A percentile compares a stretch with the other conserved stretches of the same genome.
These are phyloP conservation scores for Elasticomyces elasticus DNA, from an alignment of 495 filamentous ascomycete species.

Conservation along the genomic window DNA sequence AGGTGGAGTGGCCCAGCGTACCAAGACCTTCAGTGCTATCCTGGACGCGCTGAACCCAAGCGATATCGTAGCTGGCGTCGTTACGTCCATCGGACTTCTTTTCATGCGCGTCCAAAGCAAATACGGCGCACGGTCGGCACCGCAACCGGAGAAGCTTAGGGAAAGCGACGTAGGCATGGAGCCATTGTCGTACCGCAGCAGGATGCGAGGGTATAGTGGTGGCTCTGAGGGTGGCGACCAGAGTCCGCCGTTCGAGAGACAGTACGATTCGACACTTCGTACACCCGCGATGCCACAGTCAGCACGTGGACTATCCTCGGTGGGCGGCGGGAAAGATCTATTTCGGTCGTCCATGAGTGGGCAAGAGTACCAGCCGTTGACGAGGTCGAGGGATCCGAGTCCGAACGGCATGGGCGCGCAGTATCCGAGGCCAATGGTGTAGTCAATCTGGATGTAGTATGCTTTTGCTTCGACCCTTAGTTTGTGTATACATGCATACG, in stretches of 20 bases:
- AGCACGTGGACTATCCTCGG: slow-evolving; percentile 8
- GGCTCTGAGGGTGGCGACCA: slow-evolving; percentile 8
- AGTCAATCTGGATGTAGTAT: neutral
- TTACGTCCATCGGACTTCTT: slow-evolving; percentile 6
- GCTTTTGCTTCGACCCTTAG: neutral
- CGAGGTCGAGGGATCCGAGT: slow-evolving; percentile 12
- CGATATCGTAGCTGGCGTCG: slow-evolving; percentile 11
- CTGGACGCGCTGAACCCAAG: slow-evolving; percentile 15
- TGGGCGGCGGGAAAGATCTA: neutral
- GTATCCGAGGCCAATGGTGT: slow-evolving; percentile 2
- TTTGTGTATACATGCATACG: too few relatives aligned
- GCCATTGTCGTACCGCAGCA: slow-evolving; percentile 7
- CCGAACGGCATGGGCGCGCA: neutral
- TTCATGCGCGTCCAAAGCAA: slow-evolving; percentile 8
- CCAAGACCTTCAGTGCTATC: slow-evolving; percentile 8
- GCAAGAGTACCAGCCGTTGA: slow-evolving; percentile 10
- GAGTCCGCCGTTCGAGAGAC: neutral
- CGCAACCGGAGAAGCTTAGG: neutral
- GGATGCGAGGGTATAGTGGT: slow-evolving; percentile 9
- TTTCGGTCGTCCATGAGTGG: slow-evolving; percentile 10
- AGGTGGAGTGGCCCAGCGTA: slow-evolving; percentile 7
- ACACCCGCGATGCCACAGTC: slow-evolving; percentile 2
- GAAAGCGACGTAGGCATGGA: slow-evolving; percentile 7
- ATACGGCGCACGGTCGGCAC: slow-evolving; percentile 1
- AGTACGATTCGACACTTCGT: neutral